Base-by-base conservation (phyloP, 2,329 filamentous ascomycete genomes). In the Microascus cirrosus region DNA sequence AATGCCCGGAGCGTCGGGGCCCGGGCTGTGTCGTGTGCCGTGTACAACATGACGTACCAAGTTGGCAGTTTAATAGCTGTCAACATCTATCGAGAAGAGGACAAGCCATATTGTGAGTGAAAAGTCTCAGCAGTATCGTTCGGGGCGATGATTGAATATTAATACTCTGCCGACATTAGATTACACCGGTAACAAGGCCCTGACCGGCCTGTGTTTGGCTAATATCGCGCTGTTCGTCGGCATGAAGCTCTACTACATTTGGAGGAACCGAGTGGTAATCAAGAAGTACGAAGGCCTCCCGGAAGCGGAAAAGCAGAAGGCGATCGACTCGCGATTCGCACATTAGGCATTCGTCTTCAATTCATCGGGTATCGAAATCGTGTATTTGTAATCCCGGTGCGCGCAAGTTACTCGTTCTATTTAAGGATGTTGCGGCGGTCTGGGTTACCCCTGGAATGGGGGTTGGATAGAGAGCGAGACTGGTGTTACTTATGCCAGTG, bases 1-100 rank as follows among this genome's bases (percentile, higher is more conserved):
- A 85, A 85, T 62, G 75, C 80, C 0, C 81, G 81, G 48, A 77
- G 77, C 2, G 82, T 85, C 1, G 73, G 80, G 10, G 83, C 80
- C 10, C 69, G 83, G 12, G 80, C 82, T 0, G 78, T 85, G 1
- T 78, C 79, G 0, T 76, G 77, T 1, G 81, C 80, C 1, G 66
- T 82, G 20, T 84, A 84, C 66, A 84, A 84, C 62, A 72, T 72
- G 69, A 68, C 63, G 45, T 66, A 69, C 3, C 67, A 71, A 70
- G 66, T 64, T 2, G 64, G 66, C 8, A 59, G 54, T 20, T 69
- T 74, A 13, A 69, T 70, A n/a, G 60, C 63, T 1, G 63, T 66
- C 2, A 65, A 73, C 58, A 75, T 79, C 0, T 82, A 81, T 63
- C 73, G 69, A 15, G 62, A 68, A 2, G 68, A 69, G 36, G 67